Evolutionary conservation across 2,329 filamentous ascomycete genomes (phyloP), one percentile per base, ranked within the genome.

Genomic region (Colletotrichum lupini): DNA sequence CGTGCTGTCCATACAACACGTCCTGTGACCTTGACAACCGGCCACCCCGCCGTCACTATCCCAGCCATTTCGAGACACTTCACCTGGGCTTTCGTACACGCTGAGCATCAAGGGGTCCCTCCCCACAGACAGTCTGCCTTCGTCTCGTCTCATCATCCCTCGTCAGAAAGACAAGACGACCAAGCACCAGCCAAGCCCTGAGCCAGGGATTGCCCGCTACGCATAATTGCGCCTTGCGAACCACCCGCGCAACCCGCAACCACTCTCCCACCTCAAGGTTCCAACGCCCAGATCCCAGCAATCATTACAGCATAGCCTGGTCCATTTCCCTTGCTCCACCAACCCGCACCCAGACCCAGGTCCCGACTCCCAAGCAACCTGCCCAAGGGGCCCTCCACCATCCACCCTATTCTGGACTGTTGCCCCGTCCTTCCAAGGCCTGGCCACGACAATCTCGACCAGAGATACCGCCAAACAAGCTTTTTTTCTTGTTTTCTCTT

Each of bases 121-220:
- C 59, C 67, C 71, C 71, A 73, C 71, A 70, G 67, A 73, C 71
- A 49, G 22, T 57, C 49, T 66, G 67, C 61, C 67, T 73, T 71
- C 67, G 71, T 73, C 70, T 73, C 70, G 70, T 70, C 71, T 73
- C 71, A 73, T 73, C 56, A 56, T 66, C 60, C 62, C 26, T 71
- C 67, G 37, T 42, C 66, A 26, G 26, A 19, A 61, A 71, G 67
- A 71, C 71, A 71, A 62, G 71, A 73, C 67, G 67, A 71, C 56
- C 71, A 73, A 70, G 70, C 70, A 65, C 70, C 67, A 37, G 55
- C 70, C 60, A 73, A 71, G 71, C 60, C 19, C 56, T 24, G n/a
- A 24, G 60, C 56, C 71, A 66, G 67, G 71, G 71, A 71, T 73
- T 71, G 61, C 67, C 71, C 67, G 71, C 56, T 32, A 53, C 65